Base-by-base conservation (phyloP, 2,329 filamentous ascomycete species). In the Geosmithia putterillii region DNA sequence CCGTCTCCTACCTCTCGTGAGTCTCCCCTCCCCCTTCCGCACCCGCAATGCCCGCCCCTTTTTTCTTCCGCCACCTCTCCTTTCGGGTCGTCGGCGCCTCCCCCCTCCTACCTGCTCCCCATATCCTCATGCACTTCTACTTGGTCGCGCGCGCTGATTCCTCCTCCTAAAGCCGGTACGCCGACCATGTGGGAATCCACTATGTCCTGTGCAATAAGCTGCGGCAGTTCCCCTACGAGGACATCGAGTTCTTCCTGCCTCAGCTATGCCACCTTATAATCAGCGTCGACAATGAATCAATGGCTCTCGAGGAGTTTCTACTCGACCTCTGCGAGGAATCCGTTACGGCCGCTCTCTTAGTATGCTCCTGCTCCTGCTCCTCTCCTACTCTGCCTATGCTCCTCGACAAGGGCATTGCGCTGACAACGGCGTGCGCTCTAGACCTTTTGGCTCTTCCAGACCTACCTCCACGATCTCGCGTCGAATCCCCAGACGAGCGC, bases 371-470 rank as follows among this genome's bases (percentile, higher is more conserved):
- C 7, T 39, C 9, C 14, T 20, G 9, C 17, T 22, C 15, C n/a
- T 37, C n/a, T 39, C 18, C 9, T 20, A 9, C 18, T 22, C 37
- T 10, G 9, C 10, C 37, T 18, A 9, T 22, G 6, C 37, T 12
- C 19, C 3, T 17, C 18, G 18, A 36, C 34, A 6, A 12, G 7
- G 34, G n/a, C n/a, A n/a, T n/a, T 32, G 28, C 15, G 10, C 36
- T 38, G 36, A 38, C 15, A 14, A 32, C 15, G 15, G 5, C 10
- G 10, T 12, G 37, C 18, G 19, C 17, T 5, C 18, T 28, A 92
- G 86, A 90, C 86, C 32, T 92, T 92, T 62, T 92, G 86, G 86
- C 74, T 92, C 42, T 88, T 92, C 62, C 86, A 92, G 64, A 90
- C 84, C 4, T 89, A 92, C 57, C 76, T 92, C 23, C 82, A 86